Base-by-base conservation (phyloP, 179 eudicot species). In the Silene noctiflora region DNA sequence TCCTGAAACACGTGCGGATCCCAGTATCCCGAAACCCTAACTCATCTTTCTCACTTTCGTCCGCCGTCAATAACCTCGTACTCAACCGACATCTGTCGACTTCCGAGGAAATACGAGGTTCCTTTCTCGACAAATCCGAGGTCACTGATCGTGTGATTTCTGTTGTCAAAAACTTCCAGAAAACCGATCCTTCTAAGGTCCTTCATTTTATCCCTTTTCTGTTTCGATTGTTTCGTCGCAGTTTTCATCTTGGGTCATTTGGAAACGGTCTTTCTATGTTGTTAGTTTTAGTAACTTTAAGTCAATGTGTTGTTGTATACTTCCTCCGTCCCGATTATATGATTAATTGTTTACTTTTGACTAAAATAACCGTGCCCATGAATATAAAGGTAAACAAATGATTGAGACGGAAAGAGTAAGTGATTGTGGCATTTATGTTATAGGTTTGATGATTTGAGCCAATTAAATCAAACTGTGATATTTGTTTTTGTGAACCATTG, bases 171-270 rank as follows among this genome's bases (percentile, higher is more conserved):
- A 91, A 88, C 85, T 92, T 89, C 87, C 94, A 92, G 88, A 94
- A 94, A 82, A 88, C 91, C 7, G 98, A 92, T 13, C 97, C 98
- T 22, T 84, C 89, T 21, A 92, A 94, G 98, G 98, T 94, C 68
- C n/a, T n/a, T 67, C 16, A 3, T 51, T 42, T 20, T 10, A 19
- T 21, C 14, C 13, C 13, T 14, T 1, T 48, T 20, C 17, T 24
- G 22, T 19, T 25, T 65, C 44, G 1, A 51, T 35, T 31, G 53
- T 29, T 29, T 7, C n/a, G 13, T 19, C 2, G n/a, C 11, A 66
- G 17, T 66, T 31, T 17, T 6, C 5, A 53, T n/a, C 67, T 48
- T 39, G 3, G 25, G 63, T 59, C 8, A 39, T 11, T 63, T 22
- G 24, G 3, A 61, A 5, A 19, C 14, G 2, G 65, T 6, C 12